These are phyloP conservation scores for Radiomyces spectabilis DNA, from an alignment of 192 early-diverging fungal species.

Conservation along the genomic window DNA sequence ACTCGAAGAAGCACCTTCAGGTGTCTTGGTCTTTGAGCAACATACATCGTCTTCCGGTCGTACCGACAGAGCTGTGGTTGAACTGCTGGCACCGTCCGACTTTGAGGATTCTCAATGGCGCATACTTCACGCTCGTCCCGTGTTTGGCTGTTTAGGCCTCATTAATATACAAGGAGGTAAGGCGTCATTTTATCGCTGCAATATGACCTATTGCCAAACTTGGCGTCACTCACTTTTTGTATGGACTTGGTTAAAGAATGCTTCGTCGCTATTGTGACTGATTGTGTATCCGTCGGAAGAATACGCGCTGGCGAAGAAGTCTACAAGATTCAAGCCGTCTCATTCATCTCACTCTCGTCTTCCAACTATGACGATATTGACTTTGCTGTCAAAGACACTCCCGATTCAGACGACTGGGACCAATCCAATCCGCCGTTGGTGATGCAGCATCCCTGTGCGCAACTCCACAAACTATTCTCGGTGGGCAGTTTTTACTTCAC, in stretches of 20 bases:
- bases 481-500: conserved; percentile 93
- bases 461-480: conserved; percentile 71
- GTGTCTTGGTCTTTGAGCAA: conserved; percentile 25
- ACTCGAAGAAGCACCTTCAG: conserved; percentile 24
- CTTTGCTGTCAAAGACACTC: conserved; percentile 26
- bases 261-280: conserved; percentile 61
- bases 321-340: conserved; percentile 64
- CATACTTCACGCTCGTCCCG: conserved; percentile 32
- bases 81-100: conserved; percentile 20
- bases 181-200: not conserved
- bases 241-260: conserved; percentile 59
- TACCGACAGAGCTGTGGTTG: conserved; percentile 25
- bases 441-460: conserved; percentile 66
- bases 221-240: too few species aligned
- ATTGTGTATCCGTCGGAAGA: conserved; percentile 54
- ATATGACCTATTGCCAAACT: not conserved
- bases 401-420: conserved; percentile 32
- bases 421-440: conserved; percentile 16
- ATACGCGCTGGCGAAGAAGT: conserved; percentile 52
- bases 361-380: conserved; percentile 62
- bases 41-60: not conserved
- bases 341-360: conserved; percentile 72
- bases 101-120: conserved; percentile 33
- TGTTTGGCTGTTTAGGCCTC: conserved; percentile 50
- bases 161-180: conserved; percentile 45